Percentiles rank a stretch among this genome's conserved stretches.
Evolutionary conservation across 257 asterid species (phyloP).

Genomic region (Thymus mandschuricus): DNA sequence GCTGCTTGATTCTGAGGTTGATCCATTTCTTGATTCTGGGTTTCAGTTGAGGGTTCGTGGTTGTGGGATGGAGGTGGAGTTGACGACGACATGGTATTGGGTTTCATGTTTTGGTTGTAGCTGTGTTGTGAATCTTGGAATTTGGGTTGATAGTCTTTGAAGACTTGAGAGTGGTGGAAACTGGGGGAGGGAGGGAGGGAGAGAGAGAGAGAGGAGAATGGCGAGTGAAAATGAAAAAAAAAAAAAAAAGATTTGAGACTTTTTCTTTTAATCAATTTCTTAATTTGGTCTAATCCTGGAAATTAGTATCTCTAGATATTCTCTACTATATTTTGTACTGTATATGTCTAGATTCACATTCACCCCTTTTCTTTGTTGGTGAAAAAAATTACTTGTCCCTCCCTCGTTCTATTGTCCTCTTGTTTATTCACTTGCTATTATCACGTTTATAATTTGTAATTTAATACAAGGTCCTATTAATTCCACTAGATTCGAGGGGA

Average conservation of each 20-base stretch:
- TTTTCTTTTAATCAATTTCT: not conserved
- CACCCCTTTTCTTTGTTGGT: not conserved
- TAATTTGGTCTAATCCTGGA: not conserved
- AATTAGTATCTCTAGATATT: conserved; percentile 17
- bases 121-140: conserved; percentile 35
- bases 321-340: conserved; percentile 33
- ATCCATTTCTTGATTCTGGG: conserved; percentile 19
- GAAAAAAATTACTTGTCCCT: not conserved
- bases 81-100: conserved; percentile 45
- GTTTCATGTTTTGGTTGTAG: conserved; percentile 4
- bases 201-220: not conserved
- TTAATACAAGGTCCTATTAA: not conserved
- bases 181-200: too few relatives aligned
- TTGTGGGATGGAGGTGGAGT: conserved; percentile 39
- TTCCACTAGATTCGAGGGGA: not conserved
- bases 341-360: conserved; percentile 36
- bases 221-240: not conserved
- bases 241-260: conserved; percentile 12
- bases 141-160: conserved; percentile 1
- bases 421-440: not conserved
- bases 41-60: conserved; percentile 28
- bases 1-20: conserved; percentile 17
- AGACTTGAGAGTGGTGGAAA: not conserved
- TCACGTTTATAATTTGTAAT: not conserved
- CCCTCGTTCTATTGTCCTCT: not conserved